Evolutionary conservation across 1,284 basidiomycete species (phyloP).

Genomic region (Phellinidium pouzarii): DNA sequence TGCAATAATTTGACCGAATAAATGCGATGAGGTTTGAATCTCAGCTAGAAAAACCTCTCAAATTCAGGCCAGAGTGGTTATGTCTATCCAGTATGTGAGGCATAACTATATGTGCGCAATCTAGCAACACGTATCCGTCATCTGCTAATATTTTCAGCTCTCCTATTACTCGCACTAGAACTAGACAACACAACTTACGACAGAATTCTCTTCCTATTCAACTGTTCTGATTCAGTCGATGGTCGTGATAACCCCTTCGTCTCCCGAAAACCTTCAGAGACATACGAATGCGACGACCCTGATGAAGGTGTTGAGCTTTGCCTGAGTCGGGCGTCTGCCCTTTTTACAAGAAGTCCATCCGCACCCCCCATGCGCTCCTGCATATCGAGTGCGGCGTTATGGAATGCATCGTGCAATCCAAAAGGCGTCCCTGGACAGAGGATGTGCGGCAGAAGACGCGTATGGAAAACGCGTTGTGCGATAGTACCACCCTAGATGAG

Average conservation of each 20-base stretch:
- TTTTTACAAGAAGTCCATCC: conserved; percentile 5
- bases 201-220: neutral
- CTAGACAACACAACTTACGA: neutral
- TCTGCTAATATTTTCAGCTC: neutral
- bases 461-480: conserved; percentile 62
- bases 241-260: neutral
- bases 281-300: neutral
- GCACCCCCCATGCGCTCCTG: conserved; percentile 17
- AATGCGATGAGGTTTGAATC: neutral
- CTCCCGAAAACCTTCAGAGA: neutral
- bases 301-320: neutral
- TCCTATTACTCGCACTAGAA: neutral
- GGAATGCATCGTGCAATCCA: conserved; percentile 49
- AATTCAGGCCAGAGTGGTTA: neutral
- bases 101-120: neutral
- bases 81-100: neutral
- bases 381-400: conserved; percentile 24
- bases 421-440: conserved; percentile 35
- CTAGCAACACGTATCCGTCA: neutral
- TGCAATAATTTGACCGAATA: neutral
- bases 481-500: conserved; percentile 49
- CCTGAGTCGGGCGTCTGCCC: neutral
- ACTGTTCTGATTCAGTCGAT: neutral
- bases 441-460: conserved; percentile 52
- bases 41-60: neutral